Conservation (phyloP, 768 basidiomycete genomes). For the Lactarius tabidus region DNA sequence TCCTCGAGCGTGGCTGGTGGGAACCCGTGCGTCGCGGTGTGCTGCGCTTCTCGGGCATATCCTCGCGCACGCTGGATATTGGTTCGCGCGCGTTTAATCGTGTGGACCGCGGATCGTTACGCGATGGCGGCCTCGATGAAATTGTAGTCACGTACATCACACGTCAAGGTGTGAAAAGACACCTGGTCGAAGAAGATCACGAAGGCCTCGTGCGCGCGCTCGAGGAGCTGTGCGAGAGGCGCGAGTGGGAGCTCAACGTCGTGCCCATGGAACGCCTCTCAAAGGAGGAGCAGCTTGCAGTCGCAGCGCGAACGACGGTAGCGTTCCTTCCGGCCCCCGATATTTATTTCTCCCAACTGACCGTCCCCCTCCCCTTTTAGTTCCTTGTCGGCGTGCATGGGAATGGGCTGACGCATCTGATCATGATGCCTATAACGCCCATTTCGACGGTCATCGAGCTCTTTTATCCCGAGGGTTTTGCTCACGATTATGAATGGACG, state of each 20-base stretch:
- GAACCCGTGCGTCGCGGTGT: constrained; percentile 64
- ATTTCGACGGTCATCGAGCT: constrained; percentile 83
- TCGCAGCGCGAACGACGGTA: constrained; percentile 68
- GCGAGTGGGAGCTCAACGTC: constrained; percentile 57
- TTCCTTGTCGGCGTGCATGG: constrained; percentile 37
- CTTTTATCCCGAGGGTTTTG: constrained; percentile 76
- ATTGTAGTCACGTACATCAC: constrained; percentile 71
- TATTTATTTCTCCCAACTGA: neutral
- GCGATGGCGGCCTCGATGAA: constrained; percentile 31
- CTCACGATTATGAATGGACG: constrained; percentile 87
- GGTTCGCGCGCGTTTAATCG: constrained; percentile 26
- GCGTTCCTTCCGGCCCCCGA: constrained; percentile 27
- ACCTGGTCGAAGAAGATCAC: constrained; percentile 55
- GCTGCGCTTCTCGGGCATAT: constrained; percentile 61
- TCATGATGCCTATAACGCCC: constrained; percentile 75
- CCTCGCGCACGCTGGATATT: constrained; percentile 33
- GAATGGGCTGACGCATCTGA: constrained; percentile 80
- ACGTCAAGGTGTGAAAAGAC: constrained; percentile 56
- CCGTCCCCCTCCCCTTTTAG: neutral
- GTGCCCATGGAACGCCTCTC: constrained; percentile 60
- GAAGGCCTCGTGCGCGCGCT: constrained; percentile 48
- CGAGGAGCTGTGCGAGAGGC: constrained; percentile 42
- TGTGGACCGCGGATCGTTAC: constrained; percentile 2
- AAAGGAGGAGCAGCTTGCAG: constrained; percentile 69
- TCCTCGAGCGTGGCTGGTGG: constrained; percentile 63